Base-by-base conservation (phyloP, 2,329 filamentous ascomycete species). In the Ceratocystiopsis brevicomis region DNA sequence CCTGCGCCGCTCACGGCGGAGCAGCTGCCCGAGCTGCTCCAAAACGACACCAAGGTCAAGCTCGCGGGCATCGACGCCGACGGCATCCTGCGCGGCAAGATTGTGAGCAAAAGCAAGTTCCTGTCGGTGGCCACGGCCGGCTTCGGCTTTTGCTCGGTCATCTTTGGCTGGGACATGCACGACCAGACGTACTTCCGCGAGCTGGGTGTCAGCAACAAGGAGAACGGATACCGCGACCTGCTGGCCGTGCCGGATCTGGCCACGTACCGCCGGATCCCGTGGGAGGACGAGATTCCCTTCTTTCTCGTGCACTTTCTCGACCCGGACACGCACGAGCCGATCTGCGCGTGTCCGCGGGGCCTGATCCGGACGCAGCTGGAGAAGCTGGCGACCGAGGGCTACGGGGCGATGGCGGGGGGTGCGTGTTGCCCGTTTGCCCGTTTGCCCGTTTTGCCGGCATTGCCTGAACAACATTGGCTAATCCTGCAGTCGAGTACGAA, bases 151-250 rank as follows among this genome's bases (percentile, higher is more conserved):
- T 94, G 87, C 66, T 90, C 82, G 17, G 85, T 94, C 51, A 76
- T 94, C 50, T 94, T 93, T 54, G 86, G 87, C 57, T 94, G 87
- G 87, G 86, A 95, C 61, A 93, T 94, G 84, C 86, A 95, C 61
- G 87, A 95, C 56, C 70, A 76, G 64, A 92, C 84, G 12, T 95
- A 94, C 60, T 78, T 83, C 58, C 76, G 71, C 53, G 86, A 94
- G 62, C 72, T 94, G 49, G 73, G 73, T 54, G 80, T 94, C 59
- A 90, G 83, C 62, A 94, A 93, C 63, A 81, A 82, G 52, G 78
- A 84, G 54, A 94, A 93, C 57, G 86, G 86, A 38, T 94, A 93
- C 61, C 73, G 79, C 50, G 87, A 94, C 59, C 63, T 94, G 38
- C 70, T 93, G 41, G 86, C 87, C 14, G 66, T 88, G 35, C 78